A percentile compares a stretch with the other conserved stretches of the same genome.
phyloP scores from a whole-genome alignment of 768 basidiomycete genomes.

The Serendipita sp. region DNA sequence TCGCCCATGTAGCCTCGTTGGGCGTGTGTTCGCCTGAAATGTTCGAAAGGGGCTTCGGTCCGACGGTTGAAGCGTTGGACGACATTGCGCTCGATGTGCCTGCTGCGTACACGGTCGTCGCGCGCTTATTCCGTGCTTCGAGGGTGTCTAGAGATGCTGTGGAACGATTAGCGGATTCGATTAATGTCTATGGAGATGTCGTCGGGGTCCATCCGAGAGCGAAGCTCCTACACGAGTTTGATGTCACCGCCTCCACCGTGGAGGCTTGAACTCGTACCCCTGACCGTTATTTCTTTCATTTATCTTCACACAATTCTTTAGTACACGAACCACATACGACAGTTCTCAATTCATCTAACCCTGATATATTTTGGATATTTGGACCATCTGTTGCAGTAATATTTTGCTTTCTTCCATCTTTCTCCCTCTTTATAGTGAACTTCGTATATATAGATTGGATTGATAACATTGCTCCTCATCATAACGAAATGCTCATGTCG shows the following conservation, averaged over 20 bases:
- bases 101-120: slow-evolving; percentile 63
- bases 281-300: too few relatives aligned
- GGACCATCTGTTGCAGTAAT: too few relatives aligned
- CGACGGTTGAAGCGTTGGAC: slow-evolving; percentile 61
- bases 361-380: too few relatives aligned
- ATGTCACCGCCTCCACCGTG: not conserved
- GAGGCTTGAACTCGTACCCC: too few relatives aligned
- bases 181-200: not conserved
- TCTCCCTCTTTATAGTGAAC: too few relatives aligned
- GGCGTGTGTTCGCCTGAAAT: slow-evolving; percentile 38
- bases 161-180: slow-evolving; percentile 5
- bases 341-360: too few relatives aligned
- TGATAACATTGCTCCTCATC: too few relatives aligned
- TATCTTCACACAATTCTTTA: too few relatives aligned
- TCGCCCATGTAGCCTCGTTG: slow-evolving; percentile 45
- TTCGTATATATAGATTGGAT: too few relatives aligned
- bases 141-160: slow-evolving; percentile 38
- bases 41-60: slow-evolving; percentile 62
- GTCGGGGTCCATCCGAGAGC: not conserved
- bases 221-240: slow-evolving; percentile 2
- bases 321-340: too few relatives aligned
- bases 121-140: slow-evolving; percentile 58
- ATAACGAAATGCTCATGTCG: too few relatives aligned
- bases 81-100: slow-evolving; percentile 87
- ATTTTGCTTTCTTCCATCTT: too few relatives aligned